Conservation (phyloP, 768 basidiomycete species). For the Russula foetens region DNA sequence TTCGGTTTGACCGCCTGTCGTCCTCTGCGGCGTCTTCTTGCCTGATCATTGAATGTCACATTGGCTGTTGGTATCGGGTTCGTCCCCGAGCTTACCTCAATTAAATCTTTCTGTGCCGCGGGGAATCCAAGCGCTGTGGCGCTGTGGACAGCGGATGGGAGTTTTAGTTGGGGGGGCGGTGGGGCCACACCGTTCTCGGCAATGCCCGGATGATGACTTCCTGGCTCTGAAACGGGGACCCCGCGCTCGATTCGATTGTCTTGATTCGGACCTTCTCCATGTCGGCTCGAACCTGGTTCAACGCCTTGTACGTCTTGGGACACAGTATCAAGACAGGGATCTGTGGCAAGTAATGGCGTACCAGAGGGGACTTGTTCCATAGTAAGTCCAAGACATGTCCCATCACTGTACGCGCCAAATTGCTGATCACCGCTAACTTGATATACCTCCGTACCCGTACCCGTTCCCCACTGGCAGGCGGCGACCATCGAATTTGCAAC, state of each 20-base stretch:
- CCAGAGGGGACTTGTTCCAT: background rate
- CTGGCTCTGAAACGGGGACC: background rate
- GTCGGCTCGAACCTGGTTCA: background rate
- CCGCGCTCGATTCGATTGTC: background rate
- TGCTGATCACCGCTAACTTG: no score
- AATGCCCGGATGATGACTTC: background rate
- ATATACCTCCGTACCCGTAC: no score
- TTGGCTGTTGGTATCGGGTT: background rate
- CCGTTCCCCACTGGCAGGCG: no score
- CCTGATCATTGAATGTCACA: background rate
- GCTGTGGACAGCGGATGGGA: background rate
- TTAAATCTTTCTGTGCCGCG: background rate
- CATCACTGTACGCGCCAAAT: no score
- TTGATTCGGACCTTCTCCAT: background rate
- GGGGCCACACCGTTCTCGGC: background rate
- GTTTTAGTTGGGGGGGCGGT: background rate
- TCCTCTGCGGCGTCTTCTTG: no score
- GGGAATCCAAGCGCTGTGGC: background rate
- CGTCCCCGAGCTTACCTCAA: background rate
- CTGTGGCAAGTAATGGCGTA: background rate
- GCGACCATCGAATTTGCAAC: no score
- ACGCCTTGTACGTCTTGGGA: background rate
- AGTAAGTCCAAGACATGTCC: no score
- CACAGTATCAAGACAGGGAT: no score
- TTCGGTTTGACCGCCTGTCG: no score